Evolutionary conservation across 2,329 filamentous ascomycete species (phyloP).

Genomic region (Talaromyces sp.): DNA sequence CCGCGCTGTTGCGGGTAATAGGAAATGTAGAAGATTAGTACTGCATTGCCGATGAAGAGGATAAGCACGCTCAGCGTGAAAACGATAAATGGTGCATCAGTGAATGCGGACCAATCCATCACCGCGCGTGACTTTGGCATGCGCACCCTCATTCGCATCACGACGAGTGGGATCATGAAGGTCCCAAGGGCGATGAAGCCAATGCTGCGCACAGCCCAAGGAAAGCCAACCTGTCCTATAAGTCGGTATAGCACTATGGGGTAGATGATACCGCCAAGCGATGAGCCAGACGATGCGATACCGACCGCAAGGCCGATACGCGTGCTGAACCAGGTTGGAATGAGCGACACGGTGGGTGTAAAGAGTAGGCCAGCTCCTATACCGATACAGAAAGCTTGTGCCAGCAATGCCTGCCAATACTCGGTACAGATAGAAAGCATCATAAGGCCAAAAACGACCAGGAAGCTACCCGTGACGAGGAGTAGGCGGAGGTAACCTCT

Average conservation of each 20-base stretch:
- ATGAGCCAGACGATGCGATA: constrained; percentile 57
- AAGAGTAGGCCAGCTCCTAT: constrained; percentile 61
- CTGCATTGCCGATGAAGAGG: constrained; percentile 56
- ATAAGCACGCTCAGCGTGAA: constrained; percentile 54
- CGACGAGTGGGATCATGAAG: constrained; percentile 41
- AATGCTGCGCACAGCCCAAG: constrained; percentile 59
- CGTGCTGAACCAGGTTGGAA: constrained; percentile 62
- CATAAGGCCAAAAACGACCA: constrained; percentile 30
- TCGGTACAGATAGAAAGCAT: constrained; percentile 20
- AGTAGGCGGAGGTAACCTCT: constrained; percentile 42
- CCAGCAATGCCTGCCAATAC: constrained; percentile 46
- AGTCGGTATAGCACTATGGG: constrained; percentile 47
- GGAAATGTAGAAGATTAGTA: constrained; percentile 44
- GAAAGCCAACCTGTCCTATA: constrained; percentile 50
- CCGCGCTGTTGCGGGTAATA: constrained; percentile 41
- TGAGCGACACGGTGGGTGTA: constrained; percentile 60
- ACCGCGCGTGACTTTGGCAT: constrained; percentile 39
- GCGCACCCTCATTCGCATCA: constrained; percentile 37
- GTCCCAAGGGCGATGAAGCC: constrained; percentile 59
- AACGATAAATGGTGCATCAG: constrained; percentile 44
- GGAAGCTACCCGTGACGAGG: constrained; percentile 41
- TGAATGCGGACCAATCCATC: constrained; percentile 43
- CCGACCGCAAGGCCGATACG: constrained; percentile 58
- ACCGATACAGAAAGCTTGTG: constrained; percentile 51
- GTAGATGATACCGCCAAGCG: constrained; percentile 55